Base-by-base conservation (phyloP, 257 asterid genomes). In the Echites panduratus region DNA sequence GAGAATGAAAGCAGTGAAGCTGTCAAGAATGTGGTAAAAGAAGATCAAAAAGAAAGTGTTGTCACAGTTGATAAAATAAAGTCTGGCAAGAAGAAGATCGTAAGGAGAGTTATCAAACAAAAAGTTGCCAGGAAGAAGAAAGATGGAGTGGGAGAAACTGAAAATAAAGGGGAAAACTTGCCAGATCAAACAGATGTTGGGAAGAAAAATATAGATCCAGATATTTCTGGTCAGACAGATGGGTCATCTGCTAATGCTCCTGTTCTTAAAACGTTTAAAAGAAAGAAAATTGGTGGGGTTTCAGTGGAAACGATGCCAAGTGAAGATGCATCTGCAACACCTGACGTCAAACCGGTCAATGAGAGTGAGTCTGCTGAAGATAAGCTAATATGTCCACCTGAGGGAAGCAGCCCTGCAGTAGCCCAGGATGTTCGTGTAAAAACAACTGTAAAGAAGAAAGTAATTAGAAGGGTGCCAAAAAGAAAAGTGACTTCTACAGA, bases 41-140 rank as follows among this genome's bases (percentile, higher is more conserved):
- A 50, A 68, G 86, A 74, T 63, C 73, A 72, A 27, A 87, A 38
- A 70, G 93, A 56, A 68, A 77, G 77, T 66, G 49, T 86, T 45
- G 86, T 59, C 82, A 73, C 81, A 52, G 78, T 85, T 75, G 83
- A 71, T 77, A 80, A 75, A 73, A 80, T 81, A 63, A 88, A 85
- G 84, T 54, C 89, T 73, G 96, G 80, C 70, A 94, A 92, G 81
- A 95, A 89, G 88, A 95, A 88, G 81, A 87, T 89, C 62, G 75
- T 93, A 53, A 93, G 82, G 88, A 89, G 72, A 77, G 68, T 82
- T 74, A 75, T 82, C 43, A 82, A 80, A 63, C 84, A 74, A 70
- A 79, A 76, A 67, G 73, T 70, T 70, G 75, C 74, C 40, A 76
- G 71, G 62, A 76, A 74, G 54, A 79, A 68, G 76, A 77, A 66